Base-by-base conservation (phyloP, 2,329 filamentous ascomycete genomes). In the Shiraia bambusicola region DNA sequence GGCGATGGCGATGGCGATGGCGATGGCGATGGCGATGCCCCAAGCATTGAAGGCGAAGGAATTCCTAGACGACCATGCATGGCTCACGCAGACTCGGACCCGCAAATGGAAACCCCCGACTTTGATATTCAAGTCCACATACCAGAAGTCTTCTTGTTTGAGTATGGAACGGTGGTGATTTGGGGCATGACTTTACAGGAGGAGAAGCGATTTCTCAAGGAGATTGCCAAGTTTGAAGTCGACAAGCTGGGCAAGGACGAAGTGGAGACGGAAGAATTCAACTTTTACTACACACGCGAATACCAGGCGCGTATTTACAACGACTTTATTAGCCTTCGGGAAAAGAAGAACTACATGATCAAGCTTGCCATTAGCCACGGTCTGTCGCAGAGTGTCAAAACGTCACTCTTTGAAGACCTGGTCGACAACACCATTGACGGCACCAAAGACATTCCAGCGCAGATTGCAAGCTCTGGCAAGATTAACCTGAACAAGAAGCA, bases 281-380 rank as follows among this genome's bases (percentile, higher is more conserved):
- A 98, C 69, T 98, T 97, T 69, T 98, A 98, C 75, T 97, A 98
- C 73, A 97, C 93, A 3, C 82, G 87, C 59, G 92, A 97, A 66
- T 98, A 98, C 67, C 94, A 98, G 71, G 89, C 93, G 15, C 86
- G 93, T 37, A 98, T 98, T 69, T 98, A 98, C 79, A 98, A 98
- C 70, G 93, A 98, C 71, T 98, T 98, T 61, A 98, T 98, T 69
- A 93, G 88, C 2, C 72, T 98, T 47, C 80, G 91, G 34, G 92
- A 97, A 60, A 95, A 95, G 71, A 84, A 84, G 61, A 95, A 95
- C 69, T 95, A 97, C 73, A 97, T 97, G 93, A 94, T 87, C 55
- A 97, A 97, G 73, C 76, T 97, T 27, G 90, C 92, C 41, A 97
- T 97, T 64, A 95, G 89, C 12, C 93, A 98, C 72, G 93, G 93